Percentiles rank a stretch among this genome's conserved stretches.
Evolutionary conservation across 352 stramenopile genomes (phyloP).

Genomic region (Globisporangium okanoganense): DNA sequence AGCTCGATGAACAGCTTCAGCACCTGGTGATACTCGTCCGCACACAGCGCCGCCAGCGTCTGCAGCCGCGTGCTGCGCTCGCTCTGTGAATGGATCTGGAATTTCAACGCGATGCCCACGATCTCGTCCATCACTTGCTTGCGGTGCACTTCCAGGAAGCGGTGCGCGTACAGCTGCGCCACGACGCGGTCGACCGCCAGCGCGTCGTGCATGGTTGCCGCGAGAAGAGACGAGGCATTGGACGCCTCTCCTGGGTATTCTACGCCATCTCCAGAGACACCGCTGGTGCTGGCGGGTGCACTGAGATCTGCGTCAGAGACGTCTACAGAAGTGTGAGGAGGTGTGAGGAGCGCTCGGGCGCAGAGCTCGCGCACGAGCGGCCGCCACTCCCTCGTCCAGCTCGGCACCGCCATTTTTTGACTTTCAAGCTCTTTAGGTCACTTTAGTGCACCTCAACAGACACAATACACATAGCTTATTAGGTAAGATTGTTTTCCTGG

Average conservation of each 20-base stretch:
- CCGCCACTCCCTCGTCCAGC: constrained; percentile 62
- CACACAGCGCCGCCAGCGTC: constrained; percentile 24
- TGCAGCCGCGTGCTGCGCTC: constrained; percentile 36
- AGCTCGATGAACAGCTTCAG: constrained; percentile 64
- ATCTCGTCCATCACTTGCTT: constrained; percentile 44
- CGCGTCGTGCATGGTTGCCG: constrained; percentile 1
- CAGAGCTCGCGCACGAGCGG: constrained; percentile 51
- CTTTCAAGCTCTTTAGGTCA: not conserved
- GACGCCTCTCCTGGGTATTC: not conserved
- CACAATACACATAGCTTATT: no score
- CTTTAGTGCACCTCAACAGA: no score
- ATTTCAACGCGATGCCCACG: constrained; percentile 38
- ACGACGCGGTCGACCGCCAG: constrained; percentile 48
- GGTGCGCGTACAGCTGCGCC: constrained; percentile 39
- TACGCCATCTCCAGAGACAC: not conserved
- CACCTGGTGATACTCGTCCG: constrained; percentile 29
- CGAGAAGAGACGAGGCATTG: not conserved
- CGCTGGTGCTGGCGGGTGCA: not conserved
- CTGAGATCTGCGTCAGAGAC: not conserved
- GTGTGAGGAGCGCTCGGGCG: constrained; percentile 10
- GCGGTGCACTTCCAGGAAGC: constrained; percentile 44
- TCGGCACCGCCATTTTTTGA: constrained; percentile 27
- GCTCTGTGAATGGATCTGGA: constrained; percentile 49
- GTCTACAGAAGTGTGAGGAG: not conserved
- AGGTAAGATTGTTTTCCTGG: no score